Evolutionary conservation across 2,329 filamentous ascomycete species (phyloP).

Genomic region (Phaeosphaeria sp.): DNA sequence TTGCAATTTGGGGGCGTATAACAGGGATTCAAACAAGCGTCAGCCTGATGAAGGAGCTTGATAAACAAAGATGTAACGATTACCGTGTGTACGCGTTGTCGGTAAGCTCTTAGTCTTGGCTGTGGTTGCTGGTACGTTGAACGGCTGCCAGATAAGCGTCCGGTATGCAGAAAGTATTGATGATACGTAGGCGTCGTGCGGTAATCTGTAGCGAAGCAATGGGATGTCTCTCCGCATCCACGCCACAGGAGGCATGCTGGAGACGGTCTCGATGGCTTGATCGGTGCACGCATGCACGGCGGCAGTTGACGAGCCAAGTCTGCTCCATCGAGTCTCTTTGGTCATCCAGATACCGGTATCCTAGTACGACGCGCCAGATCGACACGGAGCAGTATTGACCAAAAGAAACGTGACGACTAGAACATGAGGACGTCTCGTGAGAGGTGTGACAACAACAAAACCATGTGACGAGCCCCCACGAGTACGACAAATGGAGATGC

Average conservation of each 20-base stretch:
- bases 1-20: not conserved
- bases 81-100: conserved; percentile 2
- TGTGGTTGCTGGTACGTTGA: not conserved
- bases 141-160: conserved; percentile 3
- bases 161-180: conserved; percentile 27
- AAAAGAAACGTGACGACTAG: conserved; percentile 22
- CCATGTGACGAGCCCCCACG: conserved; percentile 9
- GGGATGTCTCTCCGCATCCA: conserved; percentile 16
- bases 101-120: conserved; percentile 6
- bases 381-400: conserved; percentile 17
- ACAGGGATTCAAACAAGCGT: not conserved
- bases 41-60: not conserved
- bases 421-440: conserved; percentile 13
- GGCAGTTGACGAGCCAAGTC: conserved; percentile 14
- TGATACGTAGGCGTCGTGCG: conserved; percentile 20
- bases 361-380: conserved; percentile 14
- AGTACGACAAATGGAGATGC: conserved; percentile 5
- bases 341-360: conserved; percentile 10
- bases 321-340: conserved; percentile 5
- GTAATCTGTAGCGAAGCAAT: conserved; percentile 18
- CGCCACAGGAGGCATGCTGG: conserved; percentile 10
- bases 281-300: conserved; percentile 14
- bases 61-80: conserved; percentile 6
- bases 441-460: conserved; percentile 15
- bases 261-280: conserved; percentile 15